These are phyloP conservation scores for Colletotrichum lindemuthianum DNA, from an alignment of 2,329 filamentous ascomycete genomes.

Conservation along the genomic window DNA sequence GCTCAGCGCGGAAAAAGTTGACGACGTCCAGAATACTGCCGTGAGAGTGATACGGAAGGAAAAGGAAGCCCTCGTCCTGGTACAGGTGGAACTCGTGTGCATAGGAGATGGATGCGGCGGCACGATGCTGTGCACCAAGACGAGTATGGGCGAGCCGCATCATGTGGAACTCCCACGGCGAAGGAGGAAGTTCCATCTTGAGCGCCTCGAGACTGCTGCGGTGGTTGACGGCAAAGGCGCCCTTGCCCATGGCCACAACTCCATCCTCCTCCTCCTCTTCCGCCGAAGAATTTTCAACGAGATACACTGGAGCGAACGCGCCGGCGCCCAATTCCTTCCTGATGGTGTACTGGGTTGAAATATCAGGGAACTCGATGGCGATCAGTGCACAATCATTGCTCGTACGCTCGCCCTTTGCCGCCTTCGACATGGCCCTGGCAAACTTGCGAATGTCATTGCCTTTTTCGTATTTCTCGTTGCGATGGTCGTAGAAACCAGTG, in stretches of 20 bases:
- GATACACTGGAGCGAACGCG: slow-evolving; percentile 94
- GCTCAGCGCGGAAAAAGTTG: slow-evolving; percentile 82
- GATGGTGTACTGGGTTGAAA: slow-evolving; percentile 76
- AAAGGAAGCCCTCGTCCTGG: slow-evolving; percentile 86
- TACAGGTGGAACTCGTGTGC: slow-evolving; percentile 94
- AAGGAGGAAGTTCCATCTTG: slow-evolving; percentile 92
- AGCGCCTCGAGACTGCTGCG: slow-evolving; percentile 80
- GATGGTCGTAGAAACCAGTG: slow-evolving; percentile 81
- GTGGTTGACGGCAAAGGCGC: slow-evolving; percentile 64
- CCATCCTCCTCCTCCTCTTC: slow-evolving; percentile 58
- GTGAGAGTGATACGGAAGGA: slow-evolving; percentile 88
- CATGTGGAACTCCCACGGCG: slow-evolving; percentile 96
- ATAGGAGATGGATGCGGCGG: slow-evolving; percentile 79
- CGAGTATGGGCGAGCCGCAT: slow-evolving; percentile 84
- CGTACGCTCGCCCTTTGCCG: slow-evolving; percentile 68
- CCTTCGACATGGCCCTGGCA: slow-evolving; percentile 72
- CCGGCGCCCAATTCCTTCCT: slow-evolving; percentile 90
- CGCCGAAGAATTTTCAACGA: slow-evolving; percentile 78
- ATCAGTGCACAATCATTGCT: slow-evolving; percentile 68
- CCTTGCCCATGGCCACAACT: slow-evolving; percentile 67
- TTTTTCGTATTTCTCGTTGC: slow-evolving; percentile 70
- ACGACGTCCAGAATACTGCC: slow-evolving; percentile 95
- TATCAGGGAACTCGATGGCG: slow-evolving; percentile 73
- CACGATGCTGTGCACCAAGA: slow-evolving; percentile 76
- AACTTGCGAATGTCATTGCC: slow-evolving; percentile 84